Conservation (phyloP, 306 rosid species). For the Dalbergia cultrata region DNA sequence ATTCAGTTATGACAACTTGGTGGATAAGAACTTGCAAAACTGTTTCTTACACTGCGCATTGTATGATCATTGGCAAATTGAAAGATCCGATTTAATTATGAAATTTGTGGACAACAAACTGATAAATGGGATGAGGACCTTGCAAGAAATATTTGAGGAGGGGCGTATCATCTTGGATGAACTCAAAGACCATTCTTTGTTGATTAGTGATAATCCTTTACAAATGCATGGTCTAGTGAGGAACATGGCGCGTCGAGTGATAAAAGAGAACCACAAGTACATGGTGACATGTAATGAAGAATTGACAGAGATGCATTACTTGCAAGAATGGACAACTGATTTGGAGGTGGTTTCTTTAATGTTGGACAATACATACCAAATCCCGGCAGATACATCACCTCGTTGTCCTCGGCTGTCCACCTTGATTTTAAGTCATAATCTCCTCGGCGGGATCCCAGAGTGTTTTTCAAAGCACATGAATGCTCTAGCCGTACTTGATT, state of each 20-base stretch:
- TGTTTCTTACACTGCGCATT: constrained; percentile 39
- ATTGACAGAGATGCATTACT: background rate
- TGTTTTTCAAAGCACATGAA: constrained; percentile 21
- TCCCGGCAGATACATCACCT: background rate
- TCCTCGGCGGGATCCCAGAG: background rate
- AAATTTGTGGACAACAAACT: constrained; percentile 7
- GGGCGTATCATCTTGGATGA: background rate
- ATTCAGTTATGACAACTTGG: constrained; percentile 39
- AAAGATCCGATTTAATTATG: background rate
- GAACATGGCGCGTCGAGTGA: background rate
- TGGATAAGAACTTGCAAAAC: background rate
- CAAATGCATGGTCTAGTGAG: background rate
- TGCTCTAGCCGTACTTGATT: background rate
- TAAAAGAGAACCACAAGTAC: background rate
- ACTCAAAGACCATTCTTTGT: background rate
- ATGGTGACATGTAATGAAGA: background rate
- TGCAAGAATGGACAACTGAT: background rate
- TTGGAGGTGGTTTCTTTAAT: constrained; percentile 15
- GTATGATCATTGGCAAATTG: background rate
- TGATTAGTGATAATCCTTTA: background rate
- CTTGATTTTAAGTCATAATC: background rate
- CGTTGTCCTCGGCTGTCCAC: constrained; percentile 1
- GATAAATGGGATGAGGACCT: background rate
- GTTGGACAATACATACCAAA: background rate
- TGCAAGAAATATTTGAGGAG: background rate